Conservation (phyloP, 2,329 filamentous ascomycete species). For the Macroventuria anomochaeta region DNA sequence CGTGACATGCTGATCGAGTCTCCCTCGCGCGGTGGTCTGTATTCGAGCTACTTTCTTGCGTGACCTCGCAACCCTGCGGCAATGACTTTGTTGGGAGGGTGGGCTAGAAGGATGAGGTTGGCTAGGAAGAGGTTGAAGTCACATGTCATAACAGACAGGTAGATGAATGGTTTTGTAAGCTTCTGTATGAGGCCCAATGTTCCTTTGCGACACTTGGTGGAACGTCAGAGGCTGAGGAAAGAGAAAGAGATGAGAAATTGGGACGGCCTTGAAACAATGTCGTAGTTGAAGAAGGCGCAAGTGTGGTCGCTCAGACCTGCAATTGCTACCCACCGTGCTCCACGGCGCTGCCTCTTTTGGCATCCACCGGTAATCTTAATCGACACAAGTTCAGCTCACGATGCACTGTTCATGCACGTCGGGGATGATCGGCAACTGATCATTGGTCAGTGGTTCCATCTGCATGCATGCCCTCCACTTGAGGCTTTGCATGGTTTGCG, state of each 20-base stretch:
- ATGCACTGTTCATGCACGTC: conserved; percentile 7
- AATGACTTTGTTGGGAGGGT: conserved; percentile 47
- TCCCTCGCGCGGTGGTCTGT: conserved; percentile 45
- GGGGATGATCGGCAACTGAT: conserved; percentile 4
- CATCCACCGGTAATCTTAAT: conserved; percentile 2
- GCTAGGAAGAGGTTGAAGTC: conserved; percentile 49
- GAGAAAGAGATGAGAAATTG: background rate
- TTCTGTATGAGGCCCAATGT: conserved; percentile 24
- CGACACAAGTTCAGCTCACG: conserved; percentile 8
- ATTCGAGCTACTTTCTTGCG: conserved; percentile 47
- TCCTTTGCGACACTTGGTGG: background rate
- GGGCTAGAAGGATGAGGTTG: conserved; percentile 48
- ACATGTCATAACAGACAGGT: conserved; percentile 49
- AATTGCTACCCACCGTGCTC: background rate
- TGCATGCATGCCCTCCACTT: conserved; percentile 10
- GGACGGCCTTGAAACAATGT: too few relatives aligned
- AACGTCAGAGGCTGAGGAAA: background rate
- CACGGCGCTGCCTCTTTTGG: conserved; percentile 1
- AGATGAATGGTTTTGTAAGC: conserved; percentile 39
- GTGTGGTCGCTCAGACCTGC: background rate
- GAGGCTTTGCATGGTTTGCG: background rate
- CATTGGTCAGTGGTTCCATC: conserved; percentile 1
- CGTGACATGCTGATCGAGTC: conserved; percentile 40
- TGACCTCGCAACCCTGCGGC: conserved; percentile 45
- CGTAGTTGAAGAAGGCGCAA: background rate